Conservation (phyloP, 208 protist species). For the Novymonas esmeraldas region DNA sequence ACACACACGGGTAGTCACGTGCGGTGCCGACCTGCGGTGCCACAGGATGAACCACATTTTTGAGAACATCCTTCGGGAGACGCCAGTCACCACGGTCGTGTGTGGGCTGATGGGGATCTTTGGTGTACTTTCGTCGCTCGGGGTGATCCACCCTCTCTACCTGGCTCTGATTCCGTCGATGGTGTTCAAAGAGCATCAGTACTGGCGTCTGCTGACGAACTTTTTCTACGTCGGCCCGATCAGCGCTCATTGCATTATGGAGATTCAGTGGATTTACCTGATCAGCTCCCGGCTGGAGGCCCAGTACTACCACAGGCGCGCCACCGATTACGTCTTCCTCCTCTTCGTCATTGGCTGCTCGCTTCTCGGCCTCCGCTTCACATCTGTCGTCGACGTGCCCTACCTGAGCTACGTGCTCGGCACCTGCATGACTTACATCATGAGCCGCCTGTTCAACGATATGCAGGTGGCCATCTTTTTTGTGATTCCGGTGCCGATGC, state of each 20-base stretch:
- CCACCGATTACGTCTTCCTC: constrained; percentile 72
- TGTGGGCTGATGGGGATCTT: constrained; percentile 46
- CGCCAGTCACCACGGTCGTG: constrained; percentile 25
- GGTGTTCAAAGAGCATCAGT: constrained; percentile 77
- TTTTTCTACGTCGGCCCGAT: constrained; percentile 77
- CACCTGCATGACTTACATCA: constrained; percentile 74
- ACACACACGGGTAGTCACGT: neutral
- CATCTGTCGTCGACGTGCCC: constrained; percentile 48
- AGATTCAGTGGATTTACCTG: constrained; percentile 70
- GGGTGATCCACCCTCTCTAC: constrained; percentile 70
- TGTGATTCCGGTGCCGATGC: constrained; percentile 53
- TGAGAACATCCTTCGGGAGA: constrained; percentile 28
- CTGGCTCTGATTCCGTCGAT: constrained; percentile 73
- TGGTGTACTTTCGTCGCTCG: constrained; percentile 38
- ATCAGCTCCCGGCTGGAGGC: constrained; percentile 62
- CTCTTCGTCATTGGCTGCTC: constrained; percentile 45
- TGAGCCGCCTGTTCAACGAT: constrained; percentile 61
- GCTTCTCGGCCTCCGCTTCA: constrained; percentile 54
- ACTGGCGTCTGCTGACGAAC: constrained; percentile 79
- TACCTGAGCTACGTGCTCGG: constrained; percentile 63
- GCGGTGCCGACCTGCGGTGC: no score
- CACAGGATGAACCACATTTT: constrained; percentile 27
- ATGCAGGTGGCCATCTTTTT: constrained; percentile 58
- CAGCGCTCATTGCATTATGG: constrained; percentile 51
- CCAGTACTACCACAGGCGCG: constrained; percentile 66